Evolutionary conservation across 2,329 filamentous ascomycete species (phyloP).

Genomic region (Berkeleyomyces basicola): DNA sequence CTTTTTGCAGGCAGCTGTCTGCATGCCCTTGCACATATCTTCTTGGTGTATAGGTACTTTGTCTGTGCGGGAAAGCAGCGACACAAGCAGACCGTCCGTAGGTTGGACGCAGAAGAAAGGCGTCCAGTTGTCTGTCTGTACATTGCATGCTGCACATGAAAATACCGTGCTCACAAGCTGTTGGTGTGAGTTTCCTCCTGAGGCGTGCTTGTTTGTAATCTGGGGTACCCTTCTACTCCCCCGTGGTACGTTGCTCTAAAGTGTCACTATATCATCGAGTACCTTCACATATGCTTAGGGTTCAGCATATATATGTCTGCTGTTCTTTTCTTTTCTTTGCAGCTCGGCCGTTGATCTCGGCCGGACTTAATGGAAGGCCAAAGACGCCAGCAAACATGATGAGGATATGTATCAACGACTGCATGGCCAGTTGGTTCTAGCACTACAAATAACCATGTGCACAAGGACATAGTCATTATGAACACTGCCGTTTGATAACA

Average conservation of each 20-base stretch:
- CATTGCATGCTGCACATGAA: neutral
- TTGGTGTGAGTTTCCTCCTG: neutral
- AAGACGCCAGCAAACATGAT: neutral
- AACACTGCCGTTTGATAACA: too few species aligned
- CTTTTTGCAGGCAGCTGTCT: neutral
- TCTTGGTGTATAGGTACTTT: neutral
- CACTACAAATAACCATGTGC: too few species aligned
- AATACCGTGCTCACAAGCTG: neutral
- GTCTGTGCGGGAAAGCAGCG: neutral
- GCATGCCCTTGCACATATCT: neutral
- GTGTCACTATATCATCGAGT: neutral
- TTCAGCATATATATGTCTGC: too few species aligned
- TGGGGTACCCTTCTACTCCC: neutral
- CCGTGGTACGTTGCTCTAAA: neutral
- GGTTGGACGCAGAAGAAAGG: neutral
- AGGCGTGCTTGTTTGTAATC: neutral
- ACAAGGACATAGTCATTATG: too few species aligned
- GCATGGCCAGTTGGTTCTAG: too few species aligned
- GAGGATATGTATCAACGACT: too few species aligned
- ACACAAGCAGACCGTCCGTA: neutral
- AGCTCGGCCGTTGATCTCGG: neutral
- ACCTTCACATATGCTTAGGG: neutral
- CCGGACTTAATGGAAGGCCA: neutral
- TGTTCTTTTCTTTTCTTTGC: neutral
- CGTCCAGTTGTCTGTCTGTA: neutral